phyloP scores from a whole-genome alignment of 208 protist species.

The Acanthamoeba castellanii region DNA sequence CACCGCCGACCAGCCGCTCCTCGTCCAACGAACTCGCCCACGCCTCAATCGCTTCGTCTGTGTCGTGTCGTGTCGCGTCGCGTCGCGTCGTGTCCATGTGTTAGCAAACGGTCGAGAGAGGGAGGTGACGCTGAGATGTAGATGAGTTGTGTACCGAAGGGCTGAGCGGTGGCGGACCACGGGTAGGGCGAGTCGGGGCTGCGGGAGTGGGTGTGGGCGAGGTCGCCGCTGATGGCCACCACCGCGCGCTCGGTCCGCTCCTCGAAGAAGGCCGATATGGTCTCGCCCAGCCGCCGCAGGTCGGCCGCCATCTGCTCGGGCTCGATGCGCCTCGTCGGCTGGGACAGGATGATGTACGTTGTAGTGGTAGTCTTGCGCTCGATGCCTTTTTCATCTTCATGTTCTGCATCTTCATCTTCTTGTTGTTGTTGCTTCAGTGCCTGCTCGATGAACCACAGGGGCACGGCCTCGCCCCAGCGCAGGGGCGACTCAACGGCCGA shows the following conservation, averaged over 20 bases:
- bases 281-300: background rate
- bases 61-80: background rate
- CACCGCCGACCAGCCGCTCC: background rate
- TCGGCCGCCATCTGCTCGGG: background rate
- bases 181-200: background rate
- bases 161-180: background rate
- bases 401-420: background rate
- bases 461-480: background rate
- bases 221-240: background rate
- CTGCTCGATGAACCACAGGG: constrained; percentile 22
- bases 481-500: background rate
- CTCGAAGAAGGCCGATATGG: background rate
- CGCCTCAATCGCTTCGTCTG: background rate
- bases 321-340: background rate
- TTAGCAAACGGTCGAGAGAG: no score
- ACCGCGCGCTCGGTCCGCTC: background rate
- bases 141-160: background rate
- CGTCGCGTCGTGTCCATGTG: background rate
- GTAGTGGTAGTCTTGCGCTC: background rate
- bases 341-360: background rate
- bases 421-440: background rate
- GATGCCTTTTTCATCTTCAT: background rate
- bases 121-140: background rate
- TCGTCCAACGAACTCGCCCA: background rate
- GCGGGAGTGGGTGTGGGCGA: background rate